Base-by-base conservation (phyloP, 768 basidiomycete genomes). In the Exsudoporus frostii region DNA sequence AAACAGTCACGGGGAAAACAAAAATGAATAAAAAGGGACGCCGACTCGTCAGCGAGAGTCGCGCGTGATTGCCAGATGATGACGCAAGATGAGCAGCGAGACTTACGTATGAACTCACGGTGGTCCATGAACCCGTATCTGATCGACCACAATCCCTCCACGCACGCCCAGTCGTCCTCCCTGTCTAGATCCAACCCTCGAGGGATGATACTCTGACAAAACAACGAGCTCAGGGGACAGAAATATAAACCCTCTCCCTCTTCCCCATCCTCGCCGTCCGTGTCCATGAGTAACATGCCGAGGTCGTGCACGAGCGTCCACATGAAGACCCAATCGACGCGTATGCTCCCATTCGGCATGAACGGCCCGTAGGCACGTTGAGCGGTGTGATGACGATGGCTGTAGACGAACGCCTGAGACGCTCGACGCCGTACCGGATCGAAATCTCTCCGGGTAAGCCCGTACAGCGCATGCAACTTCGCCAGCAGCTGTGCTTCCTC, bases 101-200 rank as follows among this genome's bases (percentile, higher is more conserved):
- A 72, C 85, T 65, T 60, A 88, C 86, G 69, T 38, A 86, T 59
- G 34, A 89, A 74, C 43, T 84, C 83, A 6, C 83, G 70, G 60
- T 89, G 86, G 63, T 89, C 86, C 48, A 79, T 77, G 61, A 85
- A 89, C 48, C 79, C 82, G 60, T 86, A 88, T n/a, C 79, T 76
- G 13, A 82, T 76, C 5, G 71, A 68, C 87, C 87, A 89, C 15
- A 66, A 30, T 0, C 86, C 87, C 30, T 73, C 72, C 0, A 88
- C 67, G 3, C 82, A 57, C 7, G 61, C 66, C 68, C 70, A 73
- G 48, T 73, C 71, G 1, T 54, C 50, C 29, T 65, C 67, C 17
- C 33, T 40, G 51, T 66, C 59, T 15, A 76, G 54, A 50, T 75
- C 65, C 43, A 77, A 36, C 1, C 64, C 74, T 1, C 59, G 60